Conservation (phyloP, 2,329 filamentous ascomycete genomes). For the Canariomyces notabilis region DNA sequence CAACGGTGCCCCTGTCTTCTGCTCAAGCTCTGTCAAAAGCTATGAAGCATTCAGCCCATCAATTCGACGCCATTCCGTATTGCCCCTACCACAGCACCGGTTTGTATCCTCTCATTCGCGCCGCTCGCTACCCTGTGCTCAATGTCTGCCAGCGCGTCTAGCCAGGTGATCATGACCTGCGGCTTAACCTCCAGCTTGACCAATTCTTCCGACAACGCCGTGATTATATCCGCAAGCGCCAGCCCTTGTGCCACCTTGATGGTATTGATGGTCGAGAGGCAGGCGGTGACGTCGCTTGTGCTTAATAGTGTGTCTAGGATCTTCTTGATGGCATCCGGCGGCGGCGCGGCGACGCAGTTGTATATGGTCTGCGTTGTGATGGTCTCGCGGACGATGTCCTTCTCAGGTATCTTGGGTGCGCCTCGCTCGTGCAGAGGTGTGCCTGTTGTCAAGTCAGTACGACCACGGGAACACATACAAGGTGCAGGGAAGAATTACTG, state of each 20-base stretch:
- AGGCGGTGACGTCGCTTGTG: slow-evolving; percentile 83
- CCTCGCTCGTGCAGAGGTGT: slow-evolving; percentile 61
- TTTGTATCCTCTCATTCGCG: slow-evolving; percentile 82
- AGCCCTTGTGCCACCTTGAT: slow-evolving; percentile 82
- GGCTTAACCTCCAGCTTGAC: slow-evolving; percentile 76
- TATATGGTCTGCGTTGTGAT: slow-evolving; percentile 93
- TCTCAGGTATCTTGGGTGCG: slow-evolving; percentile 54
- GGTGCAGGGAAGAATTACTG: slow-evolving; percentile 48
- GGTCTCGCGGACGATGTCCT: slow-evolving; percentile 66
- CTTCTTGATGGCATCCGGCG: slow-evolving; percentile 78
- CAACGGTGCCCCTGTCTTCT: neutral
- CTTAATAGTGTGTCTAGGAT: slow-evolving; percentile 80
- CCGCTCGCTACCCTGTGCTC: slow-evolving; percentile 88
- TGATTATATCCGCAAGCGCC: slow-evolving; percentile 90
- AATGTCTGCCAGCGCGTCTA: slow-evolving; percentile 85
- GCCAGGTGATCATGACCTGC: slow-evolving; percentile 84
- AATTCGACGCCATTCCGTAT: slow-evolving; percentile 82
- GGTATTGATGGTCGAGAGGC: slow-evolving; percentile 79
- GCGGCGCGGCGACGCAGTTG: slow-evolving; percentile 93
- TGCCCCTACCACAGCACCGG: slow-evolving; percentile 85
- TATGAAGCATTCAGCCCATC: slow-evolving; percentile 33
- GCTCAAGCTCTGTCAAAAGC: neutral
- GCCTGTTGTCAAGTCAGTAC: slow-evolving; percentile 39
- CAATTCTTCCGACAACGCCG: slow-evolving; percentile 76
- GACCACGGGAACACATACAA: neutral